Evolutionary conservation across 768 basidiomycete genomes (phyloP).

Genomic region (Russula vinacea): DNA sequence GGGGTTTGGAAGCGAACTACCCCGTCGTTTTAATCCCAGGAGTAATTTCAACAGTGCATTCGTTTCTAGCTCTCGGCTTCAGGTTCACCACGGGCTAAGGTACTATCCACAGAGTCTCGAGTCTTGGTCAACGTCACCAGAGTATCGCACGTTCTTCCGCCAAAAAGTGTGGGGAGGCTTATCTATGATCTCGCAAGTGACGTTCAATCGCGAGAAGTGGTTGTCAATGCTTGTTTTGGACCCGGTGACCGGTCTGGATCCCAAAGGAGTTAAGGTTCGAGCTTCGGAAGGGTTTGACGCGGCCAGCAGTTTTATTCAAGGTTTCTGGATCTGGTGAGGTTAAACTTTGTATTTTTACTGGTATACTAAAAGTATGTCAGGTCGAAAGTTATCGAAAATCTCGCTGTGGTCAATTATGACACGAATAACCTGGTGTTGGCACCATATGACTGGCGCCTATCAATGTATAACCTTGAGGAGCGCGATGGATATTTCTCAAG

Average conservation of each 20-base stretch:
- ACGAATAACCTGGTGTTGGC: slow-evolving; percentile 82
- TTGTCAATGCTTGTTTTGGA: slow-evolving; percentile 88
- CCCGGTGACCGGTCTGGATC: slow-evolving; percentile 87
- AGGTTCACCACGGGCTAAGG: neutral
- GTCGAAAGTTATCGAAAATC: slow-evolving; percentile 92
- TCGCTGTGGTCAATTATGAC: slow-evolving; percentile 91
- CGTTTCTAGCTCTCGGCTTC: too few relatives aligned
- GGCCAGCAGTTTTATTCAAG: slow-evolving; percentile 79
- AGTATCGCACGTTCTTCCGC: slow-evolving; percentile 87
- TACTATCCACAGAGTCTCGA: slow-evolving; percentile 60
- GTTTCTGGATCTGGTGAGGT: slow-evolving; percentile 89
- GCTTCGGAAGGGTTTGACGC: slow-evolving; percentile 92
- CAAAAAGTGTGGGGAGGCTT: slow-evolving; percentile 80
- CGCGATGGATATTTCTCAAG: slow-evolving; percentile 87
- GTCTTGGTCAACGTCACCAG: slow-evolving; percentile 88
- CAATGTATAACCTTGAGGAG: slow-evolving; percentile 87
- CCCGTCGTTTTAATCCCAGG: slow-evolving; percentile 89
- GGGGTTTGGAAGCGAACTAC: slow-evolving; percentile 64
- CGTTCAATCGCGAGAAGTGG: slow-evolving; percentile 87
- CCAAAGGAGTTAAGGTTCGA: slow-evolving; percentile 77
- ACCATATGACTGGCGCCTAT: slow-evolving; percentile 88
- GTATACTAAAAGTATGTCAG: slow-evolving; percentile 38
- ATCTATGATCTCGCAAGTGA: slow-evolving; percentile 78
- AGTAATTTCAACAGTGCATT: slow-evolving; percentile 76
- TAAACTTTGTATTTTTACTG: neutral